Conservation (phyloP, 805 yeast species). For the baker's yeast (Saccharomyces cerevisiae) region DNA sequence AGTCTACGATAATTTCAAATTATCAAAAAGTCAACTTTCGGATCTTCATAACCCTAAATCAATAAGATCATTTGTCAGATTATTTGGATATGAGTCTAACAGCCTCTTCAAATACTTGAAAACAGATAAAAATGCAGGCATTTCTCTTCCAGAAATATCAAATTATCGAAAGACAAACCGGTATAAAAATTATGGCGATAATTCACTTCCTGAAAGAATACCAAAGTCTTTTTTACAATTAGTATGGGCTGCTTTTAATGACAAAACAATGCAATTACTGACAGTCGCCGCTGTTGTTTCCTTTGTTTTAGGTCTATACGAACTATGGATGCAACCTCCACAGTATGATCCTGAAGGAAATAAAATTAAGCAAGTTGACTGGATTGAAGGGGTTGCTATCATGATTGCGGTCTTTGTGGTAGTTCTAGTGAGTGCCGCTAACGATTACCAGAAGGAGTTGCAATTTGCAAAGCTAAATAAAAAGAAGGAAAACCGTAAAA, state of each 20-base stretch:
- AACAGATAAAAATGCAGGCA: slow-evolving; percentile 21
- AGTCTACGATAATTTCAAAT: slow-evolving; percentile 3
- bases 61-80: slow-evolving; percentile 14
- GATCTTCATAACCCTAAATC: slow-evolving; percentile 30
- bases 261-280: slow-evolving; percentile 78
- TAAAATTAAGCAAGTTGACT: slow-evolving; percentile 75
- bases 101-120: slow-evolving; percentile 16
- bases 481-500: slow-evolving; percentile 76
- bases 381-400: slow-evolving; percentile 99
- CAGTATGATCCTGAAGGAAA: slow-evolving; percentile 73
- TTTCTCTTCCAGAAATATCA: slow-evolving; percentile 6
- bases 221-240: slow-evolving; percentile 59
- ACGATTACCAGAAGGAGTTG: slow-evolving; percentile 92
- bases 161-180: slow-evolving; percentile 9
- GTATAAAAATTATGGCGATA: slow-evolving; percentile 50
- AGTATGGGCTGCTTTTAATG: slow-evolving; percentile 80
- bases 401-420: slow-evolving; percentile 85
- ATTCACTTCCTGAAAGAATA: slow-evolving; percentile 62
- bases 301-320: slow-evolving; percentile 83
- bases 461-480: slow-evolving; percentile 85
- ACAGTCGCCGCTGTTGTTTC: slow-evolving; percentile 84
- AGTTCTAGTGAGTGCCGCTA: slow-evolving; percentile 87
- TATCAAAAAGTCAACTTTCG: slow-evolving; percentile 17
- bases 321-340: slow-evolving; percentile 78
- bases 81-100: slow-evolving; percentile 18